Base-by-base conservation (phyloP, 805 yeast genomes). In the Zygotorulaspora florentina region DNA sequence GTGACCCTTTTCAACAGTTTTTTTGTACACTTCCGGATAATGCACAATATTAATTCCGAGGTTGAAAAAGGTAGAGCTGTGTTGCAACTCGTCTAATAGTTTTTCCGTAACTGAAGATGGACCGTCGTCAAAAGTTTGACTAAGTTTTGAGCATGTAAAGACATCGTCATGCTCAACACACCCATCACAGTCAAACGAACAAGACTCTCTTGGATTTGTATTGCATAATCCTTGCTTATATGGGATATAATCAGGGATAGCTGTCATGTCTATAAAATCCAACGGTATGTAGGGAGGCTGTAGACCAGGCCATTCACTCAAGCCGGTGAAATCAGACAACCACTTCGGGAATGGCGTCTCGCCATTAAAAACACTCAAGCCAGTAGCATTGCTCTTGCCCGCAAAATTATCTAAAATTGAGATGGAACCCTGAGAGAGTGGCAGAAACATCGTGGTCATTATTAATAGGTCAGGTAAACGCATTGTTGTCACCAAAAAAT, bases 101-200 rank as follows among this genome's bases (percentile, higher is more conserved):
- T 71, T 72, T 3, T 76, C 69, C 0, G 97, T 90, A 17, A 79
- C 74, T 0, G 79, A 79, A 0, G 90, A 76, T 1, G 99, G 99
- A 0, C 99, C 98, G 63, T 91, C 98, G 63, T 91, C 99, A 66
- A 91, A 91, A 0, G 95, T 83, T 67, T 91, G 98, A 0, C 90
- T 79, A 31, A 91, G 69, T 39, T 71, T 69, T 2, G 82, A 77
- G 63, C 97, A 90, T 0, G 91, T 78, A 55, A 70, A 75, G 4
- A 85, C 80, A 60, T 90, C 98, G 64, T 85, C 93, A 30, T 69
- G 75, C 18, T 81, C 78, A 23, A 82, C 79, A 67, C 96, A 90
- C 51, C 82, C 79, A 62, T 74, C 77, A 62, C 97, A 90, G 63
- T 89, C 96, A 67, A 87, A 90, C 0, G 96, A 84, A 58, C 97